A percentile compares a stretch with the other conserved stretches of the same genome.
Evolutionary conservation across 2,329 filamentous ascomycete species (phyloP).

Genomic region (Stemphylium vesicarium): DNA sequence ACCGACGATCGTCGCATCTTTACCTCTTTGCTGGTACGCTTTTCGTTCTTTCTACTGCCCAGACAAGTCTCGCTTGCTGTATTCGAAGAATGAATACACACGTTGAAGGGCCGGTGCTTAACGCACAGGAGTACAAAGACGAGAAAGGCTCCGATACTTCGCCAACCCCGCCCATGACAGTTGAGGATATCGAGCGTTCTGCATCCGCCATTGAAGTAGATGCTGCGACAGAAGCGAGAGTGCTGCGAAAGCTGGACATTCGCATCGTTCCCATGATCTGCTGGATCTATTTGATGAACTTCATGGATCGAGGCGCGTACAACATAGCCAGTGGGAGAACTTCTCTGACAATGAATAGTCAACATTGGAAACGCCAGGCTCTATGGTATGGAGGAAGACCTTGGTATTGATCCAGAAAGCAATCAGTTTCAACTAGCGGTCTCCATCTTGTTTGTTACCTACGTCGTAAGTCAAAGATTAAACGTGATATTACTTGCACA

Average conservation of each 20-base stretch:
- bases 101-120: background rate
- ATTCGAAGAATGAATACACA: constrained; percentile 9
- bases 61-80: background rate
- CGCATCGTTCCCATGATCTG: constrained; percentile 61
- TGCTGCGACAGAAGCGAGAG: constrained; percentile 52
- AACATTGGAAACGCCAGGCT: constrained; percentile 52
- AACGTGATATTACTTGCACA: constrained; percentile 13
- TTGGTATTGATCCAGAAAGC: constrained; percentile 21
- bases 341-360: constrained; percentile 12
- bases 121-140: constrained; percentile 15
- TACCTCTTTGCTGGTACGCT: background rate
- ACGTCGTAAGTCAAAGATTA: constrained; percentile 23
- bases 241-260: constrained; percentile 58
- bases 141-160: constrained; percentile 18
- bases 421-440: constrained; percentile 33
- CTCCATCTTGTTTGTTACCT: constrained; percentile 32
- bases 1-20: constrained; percentile 10
- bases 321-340: background rate
- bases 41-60: background rate
- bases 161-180: constrained; percentile 18
- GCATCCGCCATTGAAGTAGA: constrained; percentile 43
- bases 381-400: constrained; percentile 25
- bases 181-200: constrained; percentile 21
- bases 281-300: constrained; percentile 58
- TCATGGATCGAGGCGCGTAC: constrained; percentile 55